Base-by-base conservation (phyloP, 2,329 filamentous ascomycete species). In the Nemania bipapillata region DNA sequence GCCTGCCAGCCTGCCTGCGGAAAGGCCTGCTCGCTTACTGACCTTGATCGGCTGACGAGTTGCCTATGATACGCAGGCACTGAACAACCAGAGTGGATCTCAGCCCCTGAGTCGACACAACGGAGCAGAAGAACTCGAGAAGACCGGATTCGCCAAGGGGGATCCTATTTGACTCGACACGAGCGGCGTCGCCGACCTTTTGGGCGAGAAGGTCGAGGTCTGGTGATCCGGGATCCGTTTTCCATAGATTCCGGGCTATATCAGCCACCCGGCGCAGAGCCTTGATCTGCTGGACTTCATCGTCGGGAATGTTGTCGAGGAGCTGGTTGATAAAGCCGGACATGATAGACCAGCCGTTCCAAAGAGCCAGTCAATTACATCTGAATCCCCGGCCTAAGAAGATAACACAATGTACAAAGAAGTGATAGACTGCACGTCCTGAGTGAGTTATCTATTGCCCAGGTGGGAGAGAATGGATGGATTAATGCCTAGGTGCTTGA, bases 1-100 rank as follows among this genome's bases (percentile, higher is more conserved):
- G n/a, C n/a, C n/a, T n/a, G n/a, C n/a, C n/a, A n/a, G n/a, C n/a
- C n/a, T n/a, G n/a, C n/a, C n/a, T n/a, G n/a, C n/a, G n/a, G n/a
- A n/a, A n/a, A n/a, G n/a, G n/a, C n/a, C n/a, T n/a, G n/a, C n/a
- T 60, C 40, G n/a, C 42, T 28, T 35, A 55, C 76, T 63, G 76
- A 86, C 86, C 83, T 71, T 86, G 86, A 71, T 90, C 88, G 22
- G 88, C 89, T 70, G 87, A 90, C 9, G 86, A 86, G 75, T 91
- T 91, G 15, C 88, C 89, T 17, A 88, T 81, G 22, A 90, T 77
- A 26, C 89, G 86, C 17, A 90, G 79, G 7, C 84, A 78, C 63
- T 90, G 88, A 7, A 86, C 80, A 52, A 83, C 82, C n/a, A 89
- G 79, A 0, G 80, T 74, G 35, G 81, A 79, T 9, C 78, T 77